Evolutionary conservation across 495 filamentous ascomycete species (phyloP), one percentile per base, ranked within the genome.

Genomic region (Annulohypoxylon stygium): DNA sequence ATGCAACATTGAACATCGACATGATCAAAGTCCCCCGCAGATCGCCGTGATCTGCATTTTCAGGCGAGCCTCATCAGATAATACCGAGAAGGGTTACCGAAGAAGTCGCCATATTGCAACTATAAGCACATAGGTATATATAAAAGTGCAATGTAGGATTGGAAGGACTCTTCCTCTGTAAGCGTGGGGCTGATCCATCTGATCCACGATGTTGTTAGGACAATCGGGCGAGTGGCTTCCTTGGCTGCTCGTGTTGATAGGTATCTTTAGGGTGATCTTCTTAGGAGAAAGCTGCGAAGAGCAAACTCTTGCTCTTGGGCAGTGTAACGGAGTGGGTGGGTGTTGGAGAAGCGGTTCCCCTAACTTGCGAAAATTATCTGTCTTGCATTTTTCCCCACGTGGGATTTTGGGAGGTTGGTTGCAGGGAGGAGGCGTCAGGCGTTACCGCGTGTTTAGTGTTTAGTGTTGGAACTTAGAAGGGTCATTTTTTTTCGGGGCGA

Each of bases 111-210:
- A 7, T 41, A 39, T 53, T 53, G 25, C 14, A 10, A 50, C 4
- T 2, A 43, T 37, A 34, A 9, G 26, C 33, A 53, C 58, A 47
- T 25, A 47, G 20, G 20, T 1, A 6, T 30, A 30, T 30, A 30
- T 58, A 50, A 8, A 59, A 60, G 54, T 70, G 61, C 61, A 70
- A 65, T 60, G 64, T 54, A 45, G 67, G 67, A 65, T 65, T 51
- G 7, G 26, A 34, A 48, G 43, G 54, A 53, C 20, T 41, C 53
- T 43, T 39, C n/a, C 53, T 47, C 12, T 23, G 23, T 30, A 30
- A 30, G 1, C 30, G 30, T 30, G 30, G 30, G 30, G 30, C 30
- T 3, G 20, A 23, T 23, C 20, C 20, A 23, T 23, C 20, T 30
- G 5, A 30, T 30, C 30, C 30, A 3, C 8, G 9, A 33, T 9